Base-by-base conservation (phyloP, 2,329 filamentous ascomycete species). In the Immersiporthe knoxdaviesiana region DNA sequence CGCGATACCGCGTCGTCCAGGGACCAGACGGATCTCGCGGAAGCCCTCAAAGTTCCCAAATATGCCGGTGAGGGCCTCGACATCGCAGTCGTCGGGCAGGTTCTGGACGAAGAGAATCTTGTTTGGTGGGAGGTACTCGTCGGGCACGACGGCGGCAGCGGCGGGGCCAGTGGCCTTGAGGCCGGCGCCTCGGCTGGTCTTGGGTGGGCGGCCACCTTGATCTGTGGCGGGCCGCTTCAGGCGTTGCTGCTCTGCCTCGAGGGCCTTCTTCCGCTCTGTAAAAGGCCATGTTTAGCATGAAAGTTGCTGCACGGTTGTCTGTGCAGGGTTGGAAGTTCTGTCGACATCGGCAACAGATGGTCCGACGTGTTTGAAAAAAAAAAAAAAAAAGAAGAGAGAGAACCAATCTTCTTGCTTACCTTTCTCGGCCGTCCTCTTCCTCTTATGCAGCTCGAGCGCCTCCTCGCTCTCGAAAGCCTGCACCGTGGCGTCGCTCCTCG, bases 101-200 rank as follows among this genome's bases (percentile, higher is more conserved):
- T 98, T 95, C 82, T 97, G 93, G 71, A 98, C 84, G 82, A 98
- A 97, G 47, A 99, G 87, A 74, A 94, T 97, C 84, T 97, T 97
- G 87, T 98, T 98, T 47, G 96, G 95, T 4, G 95, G 95, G 4
- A 98, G 88, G 80, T 97, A 98, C 81, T 99, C 96, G 86, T 98
- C 96, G n/a, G 94, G 94, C 24, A 98, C 90, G 67, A 94, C 91
- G 14, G 91, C 86, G 3, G 90, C 85, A 1, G 89, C 85, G 18
- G 88, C 84, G 7, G 89, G 86, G 69, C 88, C 89, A 1, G 91
- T 91, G 6, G 92, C 88, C 79, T 97, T 97, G 82, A 95, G 88
- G 44, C 92, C 92, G 32, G 87, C 84, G 56, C 89, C 89, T 75
- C 90, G 87, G n/a, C 87, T 85, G 21, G 90, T 85, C 83, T 95